These are phyloP conservation scores for Sugiyamaella grinbergsii DNA, from an alignment of 1,139 yeast species.

Conservation along the genomic window DNA sequence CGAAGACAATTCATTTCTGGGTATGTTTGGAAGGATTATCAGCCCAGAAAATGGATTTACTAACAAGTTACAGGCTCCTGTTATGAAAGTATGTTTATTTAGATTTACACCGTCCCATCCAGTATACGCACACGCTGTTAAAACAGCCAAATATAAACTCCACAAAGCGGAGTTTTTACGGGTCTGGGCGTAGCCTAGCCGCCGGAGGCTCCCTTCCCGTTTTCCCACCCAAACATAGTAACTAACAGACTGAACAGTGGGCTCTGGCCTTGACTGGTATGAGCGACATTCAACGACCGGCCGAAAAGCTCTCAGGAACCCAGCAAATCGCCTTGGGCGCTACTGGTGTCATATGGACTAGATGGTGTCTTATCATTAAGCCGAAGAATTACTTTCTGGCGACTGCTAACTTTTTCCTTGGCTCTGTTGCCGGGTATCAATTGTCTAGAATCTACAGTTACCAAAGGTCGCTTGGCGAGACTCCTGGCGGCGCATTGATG, in stretches of 20 bases:
- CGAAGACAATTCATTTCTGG: constrained; percentile 96
- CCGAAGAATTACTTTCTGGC: constrained; percentile 89
- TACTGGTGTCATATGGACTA: constrained; percentile 95
- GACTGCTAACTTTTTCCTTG: constrained; percentile 90
- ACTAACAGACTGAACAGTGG: constrained; percentile 57
- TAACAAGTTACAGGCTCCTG: constrained; percentile 48
- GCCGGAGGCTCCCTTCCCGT: not conserved
- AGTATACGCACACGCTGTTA: too few relatives aligned
- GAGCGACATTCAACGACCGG: constrained; percentile 84
- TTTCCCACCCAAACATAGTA: not conserved
- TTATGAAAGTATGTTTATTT: constrained; percentile 50
- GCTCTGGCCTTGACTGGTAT: constrained; percentile 87
- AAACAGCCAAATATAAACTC: too few relatives aligned
- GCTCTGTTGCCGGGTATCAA: constrained; percentile 87
- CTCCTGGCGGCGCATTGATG: constrained; percentile 54
- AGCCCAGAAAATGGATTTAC: not conserved
- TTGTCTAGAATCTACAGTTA: constrained; percentile 66
- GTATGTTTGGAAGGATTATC: constrained; percentile 38
- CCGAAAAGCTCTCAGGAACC: constrained; percentile 85
- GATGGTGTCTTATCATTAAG: constrained; percentile 93
- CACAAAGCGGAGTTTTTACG: not conserved
- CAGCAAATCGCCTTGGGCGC: constrained; percentile 89
- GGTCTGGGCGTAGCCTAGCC: not conserved
- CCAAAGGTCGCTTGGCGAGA: constrained; percentile 55
- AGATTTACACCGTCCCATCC: too few relatives aligned